A percentile compares a stretch with the other conserved stretches of the same genome.
These are phyloP conservation scores for Butyriboletus appendiculatus DNA, from an alignment of 1,284 basidiomycete genomes.

Conservation along the genomic window DNA sequence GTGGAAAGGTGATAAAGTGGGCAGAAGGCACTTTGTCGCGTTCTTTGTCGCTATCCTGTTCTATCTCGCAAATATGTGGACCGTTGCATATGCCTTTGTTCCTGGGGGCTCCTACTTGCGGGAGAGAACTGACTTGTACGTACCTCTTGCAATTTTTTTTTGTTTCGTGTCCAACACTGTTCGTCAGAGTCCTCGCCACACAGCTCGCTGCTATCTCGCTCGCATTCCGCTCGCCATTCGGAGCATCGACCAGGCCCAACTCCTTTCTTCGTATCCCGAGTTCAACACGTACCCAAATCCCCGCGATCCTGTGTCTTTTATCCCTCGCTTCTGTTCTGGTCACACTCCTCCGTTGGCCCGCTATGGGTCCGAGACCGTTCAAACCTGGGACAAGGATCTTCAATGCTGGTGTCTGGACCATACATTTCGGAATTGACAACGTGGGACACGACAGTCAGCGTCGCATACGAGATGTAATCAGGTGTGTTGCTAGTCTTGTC, in stretches of 20 bases:
- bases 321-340: conserved; percentile 53
- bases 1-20: conserved; percentile 38
- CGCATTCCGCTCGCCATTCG: conserved; percentile 45
- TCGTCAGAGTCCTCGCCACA: conserved; percentile 48
- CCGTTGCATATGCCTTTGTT: conserved; percentile 94
- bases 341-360: conserved; percentile 55
- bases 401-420: conserved; percentile 91
- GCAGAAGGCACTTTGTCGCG: conserved; percentile 53
- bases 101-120: conserved; percentile 80
- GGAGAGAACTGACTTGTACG: conserved; percentile 78
- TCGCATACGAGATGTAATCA: conserved; percentile 73
- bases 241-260: conserved; percentile 1
- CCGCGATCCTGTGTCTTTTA: conserved; percentile 42
- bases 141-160: conserved; percentile 9
- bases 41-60: conserved; percentile 68
- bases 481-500: conserved; percentile 38
- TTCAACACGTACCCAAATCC: conserved; percentile 27
- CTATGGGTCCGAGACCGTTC: conserved; percentile 54
- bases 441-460: conserved; percentile 82
- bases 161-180: background rate
- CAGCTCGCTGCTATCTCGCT: conserved; percentile 53
- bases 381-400: conserved; percentile 69
- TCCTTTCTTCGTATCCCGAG: conserved; percentile 10
- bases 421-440: conserved; percentile 89
- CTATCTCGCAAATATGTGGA: conserved; percentile 74